Evolutionary conservation across 768 basidiomycete species (phyloP).

Genomic region (Termitomyces sp.): DNA sequence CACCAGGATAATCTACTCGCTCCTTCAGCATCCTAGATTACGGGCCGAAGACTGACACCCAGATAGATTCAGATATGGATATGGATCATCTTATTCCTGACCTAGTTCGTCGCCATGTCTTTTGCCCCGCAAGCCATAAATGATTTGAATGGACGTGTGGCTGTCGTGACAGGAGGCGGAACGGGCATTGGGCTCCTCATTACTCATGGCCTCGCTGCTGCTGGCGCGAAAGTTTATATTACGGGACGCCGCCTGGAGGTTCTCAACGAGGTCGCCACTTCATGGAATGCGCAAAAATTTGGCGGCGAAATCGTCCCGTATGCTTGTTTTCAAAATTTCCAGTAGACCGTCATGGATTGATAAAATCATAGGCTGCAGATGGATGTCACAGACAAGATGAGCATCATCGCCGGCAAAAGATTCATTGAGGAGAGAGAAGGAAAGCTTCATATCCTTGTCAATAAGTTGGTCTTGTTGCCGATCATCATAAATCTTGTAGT

Average conservation of each 20-base stretch:
- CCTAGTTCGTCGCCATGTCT: slow-evolving; percentile 17
- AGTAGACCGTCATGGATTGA: neutral
- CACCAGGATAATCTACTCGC: neutral
- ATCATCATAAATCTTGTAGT: neutral
- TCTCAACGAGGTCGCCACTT: slow-evolving; percentile 49
- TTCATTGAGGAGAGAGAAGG: slow-evolving; percentile 56
- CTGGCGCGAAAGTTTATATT: slow-evolving; percentile 80
- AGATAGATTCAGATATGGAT: neutral
- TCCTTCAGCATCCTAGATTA: slow-evolving; percentile 2
- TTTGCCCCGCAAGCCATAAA: slow-evolving; percentile 34
- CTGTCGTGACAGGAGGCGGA: slow-evolving; percentile 50
- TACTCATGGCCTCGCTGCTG: slow-evolving; percentile 65
- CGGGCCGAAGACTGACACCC: neutral
- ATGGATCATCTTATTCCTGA: slow-evolving; percentile 3
- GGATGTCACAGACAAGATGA: slow-evolving; percentile 68
- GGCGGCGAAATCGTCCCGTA: slow-evolving; percentile 57
- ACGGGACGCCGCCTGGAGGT: slow-evolving; percentile 65
- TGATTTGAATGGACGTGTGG: slow-evolving; percentile 54
- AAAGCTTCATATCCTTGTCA: slow-evolving; percentile 72
- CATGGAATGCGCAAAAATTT: slow-evolving; percentile 39
- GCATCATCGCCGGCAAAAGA: slow-evolving; percentile 54
- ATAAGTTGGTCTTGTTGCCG: slow-evolving; percentile 53
- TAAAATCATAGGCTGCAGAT: slow-evolving; percentile 40
- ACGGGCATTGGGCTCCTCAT: slow-evolving; percentile 62
- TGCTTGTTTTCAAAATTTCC: slow-evolving; percentile 8